Percentiles rank a stretch among this genome's conserved stretches.
Conservation (phyloP, 192 early-diverging fungal species). For the Umbelopsis isabellina region DNA sequence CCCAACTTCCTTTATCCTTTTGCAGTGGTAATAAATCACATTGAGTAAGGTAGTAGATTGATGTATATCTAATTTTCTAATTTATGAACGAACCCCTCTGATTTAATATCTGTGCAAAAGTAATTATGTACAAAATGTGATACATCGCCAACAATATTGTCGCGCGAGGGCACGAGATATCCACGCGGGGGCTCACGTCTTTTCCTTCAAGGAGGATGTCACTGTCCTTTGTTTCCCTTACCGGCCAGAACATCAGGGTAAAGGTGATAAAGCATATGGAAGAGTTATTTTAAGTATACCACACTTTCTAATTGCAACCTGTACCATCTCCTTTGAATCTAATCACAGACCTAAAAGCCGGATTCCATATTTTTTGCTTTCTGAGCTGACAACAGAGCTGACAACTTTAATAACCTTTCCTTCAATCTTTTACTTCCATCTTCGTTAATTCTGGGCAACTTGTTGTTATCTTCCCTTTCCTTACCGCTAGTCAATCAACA, state of each 20-base stretch:
- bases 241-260: background rate
- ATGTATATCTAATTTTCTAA: background rate
- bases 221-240: background rate
- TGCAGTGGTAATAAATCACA: background rate
- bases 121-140: too few species aligned
- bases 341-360: background rate
- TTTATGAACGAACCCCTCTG: too few species aligned
- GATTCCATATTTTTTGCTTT: background rate
- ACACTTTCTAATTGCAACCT: conserved; percentile 7
- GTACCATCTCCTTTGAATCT: conserved; percentile 10
- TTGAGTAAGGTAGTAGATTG: background rate
- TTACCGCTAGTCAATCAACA: background rate
- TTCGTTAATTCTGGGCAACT: too few species aligned
- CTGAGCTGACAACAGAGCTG: too few species aligned
- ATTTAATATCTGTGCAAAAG: too few species aligned
- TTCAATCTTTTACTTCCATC: background rate
- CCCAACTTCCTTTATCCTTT: conserved; percentile 10
- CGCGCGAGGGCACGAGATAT: conserved; percentile 8
- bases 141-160: background rate
- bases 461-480: conserved; percentile 3
- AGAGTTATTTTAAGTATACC: background rate
- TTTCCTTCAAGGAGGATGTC: background rate
- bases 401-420: background rate
- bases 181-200: background rate
- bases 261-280: background rate